phyloP scores from a whole-genome alignment of 495 filamentous ascomycete species.

The Durotheca rogersii region DNA sequence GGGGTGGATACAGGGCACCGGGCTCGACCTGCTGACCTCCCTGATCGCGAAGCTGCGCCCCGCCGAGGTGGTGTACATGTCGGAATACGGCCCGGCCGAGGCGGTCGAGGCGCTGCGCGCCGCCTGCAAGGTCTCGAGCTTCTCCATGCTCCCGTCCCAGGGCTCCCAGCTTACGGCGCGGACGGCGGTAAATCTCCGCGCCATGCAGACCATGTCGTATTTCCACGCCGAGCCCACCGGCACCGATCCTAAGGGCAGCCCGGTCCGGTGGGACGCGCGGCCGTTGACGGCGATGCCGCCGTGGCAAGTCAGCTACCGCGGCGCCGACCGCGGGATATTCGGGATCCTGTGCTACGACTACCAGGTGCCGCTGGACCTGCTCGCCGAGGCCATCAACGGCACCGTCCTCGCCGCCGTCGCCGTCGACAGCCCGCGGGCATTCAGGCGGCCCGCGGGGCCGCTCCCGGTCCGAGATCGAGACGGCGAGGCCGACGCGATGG shows the following conservation, averaged over 20 bases:
- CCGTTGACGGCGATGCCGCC: conserved; percentile 43
- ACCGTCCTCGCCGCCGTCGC: conserved; percentile 43
- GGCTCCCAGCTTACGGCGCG: conserved; percentile 61
- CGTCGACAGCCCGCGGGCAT: conserved; percentile 38
- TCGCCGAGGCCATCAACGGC: conserved; percentile 49
- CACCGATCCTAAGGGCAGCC: background rate
- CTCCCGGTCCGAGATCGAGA: conserved; percentile 4
- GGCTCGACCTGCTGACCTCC: conserved; percentile 66
- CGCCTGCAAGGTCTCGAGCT: conserved; percentile 37
- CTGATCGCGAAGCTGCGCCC: conserved; percentile 54
- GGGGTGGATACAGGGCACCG: conserved; percentile 78
- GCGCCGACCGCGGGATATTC: conserved; percentile 35
- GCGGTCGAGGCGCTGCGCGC: conserved; percentile 58
- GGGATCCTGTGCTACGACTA: conserved; percentile 51
- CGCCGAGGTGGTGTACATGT: conserved; percentile 73
- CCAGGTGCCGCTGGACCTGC: conserved; percentile 40
- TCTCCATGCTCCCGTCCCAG: conserved; percentile 58
- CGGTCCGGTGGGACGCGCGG: conserved; percentile 40
- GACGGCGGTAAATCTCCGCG: conserved; percentile 66
- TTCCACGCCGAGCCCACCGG: conserved; percentile 55
- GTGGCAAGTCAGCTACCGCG: conserved; percentile 43
- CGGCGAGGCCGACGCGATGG: conserved; percentile 13
- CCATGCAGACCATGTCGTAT: conserved; percentile 81
- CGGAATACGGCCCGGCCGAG: conserved; percentile 65
- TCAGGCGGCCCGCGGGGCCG: conserved; percentile 29